Evolutionary conservation across 2,329 filamentous ascomycete species (phyloP), one percentile per base, ranked within the genome.

Genomic region (Cercospora zeina): DNA sequence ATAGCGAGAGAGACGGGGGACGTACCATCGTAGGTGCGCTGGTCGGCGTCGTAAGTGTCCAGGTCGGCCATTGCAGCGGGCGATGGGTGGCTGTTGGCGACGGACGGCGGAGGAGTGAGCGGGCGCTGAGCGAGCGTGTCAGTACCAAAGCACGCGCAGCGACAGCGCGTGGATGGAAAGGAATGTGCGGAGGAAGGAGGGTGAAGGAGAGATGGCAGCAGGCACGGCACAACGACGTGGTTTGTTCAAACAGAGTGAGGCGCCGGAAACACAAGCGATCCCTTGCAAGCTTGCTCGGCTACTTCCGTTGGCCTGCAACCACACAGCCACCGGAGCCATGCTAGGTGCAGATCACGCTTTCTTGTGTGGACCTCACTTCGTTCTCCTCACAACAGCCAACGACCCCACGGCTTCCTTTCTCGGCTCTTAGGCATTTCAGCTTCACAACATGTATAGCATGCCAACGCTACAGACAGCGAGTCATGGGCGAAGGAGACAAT

Each of bases 11-110:
- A 24, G 9, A 16, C 10, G 54, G 24, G 30, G 24, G 67, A 77
- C 80, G 72, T 82, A 89, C 87, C 86, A 66, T 88, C 86, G 76
- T 87, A 89, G 71, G 81, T 81, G 77, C 84, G 84, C 75, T 83
- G 82, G 67, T 88, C 85, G 71, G 82, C 83, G 74, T 88, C 86
- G 79, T 87, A 89, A 70, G 73, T 73, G 66, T 89, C 86, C 79
- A 85, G 83, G 70, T 78, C 79, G 69, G 77, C 75, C 76, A 77
- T 79, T 30, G 11, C 45, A 62, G 56, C 45, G 62, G 54, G 21
- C 49, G 54, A 16, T 58, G 60, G 33, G 19, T 59, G 19, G 27
- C 42, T 19, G 42, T 53, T 36, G 39, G 56, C 56, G 56, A 51
- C 45, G 56, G 47, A 34, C n/a, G 27, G 14, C 8, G 4, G 6